phyloP scores from a whole-genome alignment of 192 early-diverging fungal species.

The Spizellomyces sp. region DNA sequence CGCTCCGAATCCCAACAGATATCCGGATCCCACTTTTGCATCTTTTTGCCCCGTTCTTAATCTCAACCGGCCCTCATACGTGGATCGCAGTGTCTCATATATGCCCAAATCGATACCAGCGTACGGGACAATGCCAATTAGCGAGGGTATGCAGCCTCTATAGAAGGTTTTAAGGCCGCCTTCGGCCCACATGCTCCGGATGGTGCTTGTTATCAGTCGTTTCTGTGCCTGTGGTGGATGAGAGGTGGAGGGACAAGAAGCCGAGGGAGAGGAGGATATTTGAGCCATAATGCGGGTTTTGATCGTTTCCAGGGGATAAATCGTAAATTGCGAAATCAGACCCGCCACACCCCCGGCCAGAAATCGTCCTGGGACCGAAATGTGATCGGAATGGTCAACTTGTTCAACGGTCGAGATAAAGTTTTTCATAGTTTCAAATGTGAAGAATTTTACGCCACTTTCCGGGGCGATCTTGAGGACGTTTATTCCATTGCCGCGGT shows the following conservation, averaged over 20 bases:
- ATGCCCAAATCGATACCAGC: constrained; percentile 73
- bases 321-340: constrained; percentile 69
- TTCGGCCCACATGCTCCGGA: constrained; percentile 60
- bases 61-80: constrained; percentile 51
- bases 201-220: constrained; percentile 51
- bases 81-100: constrained; percentile 72
- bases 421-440: constrained; percentile 66
- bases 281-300: constrained; percentile 77
- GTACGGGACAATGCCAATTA: constrained; percentile 79
- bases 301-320: constrained; percentile 76
- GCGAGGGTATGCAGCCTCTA: constrained; percentile 57
- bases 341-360: constrained; percentile 75
- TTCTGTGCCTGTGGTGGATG: not conserved
- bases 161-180: constrained; percentile 68
- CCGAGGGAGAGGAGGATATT: constrained; percentile 31
- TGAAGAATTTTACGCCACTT: constrained; percentile 75
- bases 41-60: constrained; percentile 18
- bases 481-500: constrained; percentile 77
- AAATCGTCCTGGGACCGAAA: constrained; percentile 60
- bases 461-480: constrained; percentile 78
- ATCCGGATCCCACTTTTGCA: constrained; percentile 34
- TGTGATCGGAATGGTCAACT: constrained; percentile 36
- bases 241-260: constrained; percentile 1
- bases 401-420: constrained; percentile 44
- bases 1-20: constrained; percentile 66